Evolutionary conservation across 768 basidiomycete genomes (phyloP).

Genomic region (Lactarius deliciosus): DNA sequence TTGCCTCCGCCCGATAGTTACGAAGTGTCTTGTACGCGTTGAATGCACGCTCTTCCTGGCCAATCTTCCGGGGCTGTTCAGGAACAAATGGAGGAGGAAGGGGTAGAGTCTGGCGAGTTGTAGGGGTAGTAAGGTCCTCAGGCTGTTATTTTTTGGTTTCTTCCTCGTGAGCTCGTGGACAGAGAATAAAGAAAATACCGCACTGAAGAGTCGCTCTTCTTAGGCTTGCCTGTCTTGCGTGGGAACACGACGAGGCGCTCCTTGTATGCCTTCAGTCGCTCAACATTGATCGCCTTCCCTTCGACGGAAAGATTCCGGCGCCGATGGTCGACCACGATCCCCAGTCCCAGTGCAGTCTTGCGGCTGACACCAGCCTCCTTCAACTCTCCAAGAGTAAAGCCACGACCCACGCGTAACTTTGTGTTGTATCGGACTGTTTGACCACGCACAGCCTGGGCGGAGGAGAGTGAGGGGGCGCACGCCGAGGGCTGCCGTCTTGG

Average conservation of each 20-base stretch:
- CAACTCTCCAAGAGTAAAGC: slow-evolving; percentile 92
- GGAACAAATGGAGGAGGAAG: slow-evolving; percentile 65
- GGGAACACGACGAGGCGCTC: slow-evolving; percentile 93
- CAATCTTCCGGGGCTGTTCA: slow-evolving; percentile 92
- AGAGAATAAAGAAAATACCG: slow-evolving; percentile 36
- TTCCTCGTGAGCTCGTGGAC: neutral
- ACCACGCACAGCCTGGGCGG: slow-evolving; percentile 93
- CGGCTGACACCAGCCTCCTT: slow-evolving; percentile 93
- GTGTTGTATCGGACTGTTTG: slow-evolving; percentile 98
- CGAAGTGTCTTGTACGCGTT: slow-evolving; percentile 89
- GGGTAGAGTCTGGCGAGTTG: slow-evolving; percentile 40
- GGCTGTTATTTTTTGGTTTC: neutral
- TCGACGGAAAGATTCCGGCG: slow-evolving; percentile 96
- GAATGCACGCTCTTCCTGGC: slow-evolving; percentile 84
- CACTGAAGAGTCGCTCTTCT: slow-evolving; percentile 92
- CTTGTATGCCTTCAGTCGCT: slow-evolving; percentile 93
- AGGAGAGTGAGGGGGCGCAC: slow-evolving; percentile 89
- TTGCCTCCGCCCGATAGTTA: slow-evolving; percentile 71
- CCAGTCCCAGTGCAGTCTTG: slow-evolving; percentile 91
- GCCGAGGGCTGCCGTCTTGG: slow-evolving; percentile 87
- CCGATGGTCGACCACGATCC: slow-evolving; percentile 96
- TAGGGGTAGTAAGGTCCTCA: slow-evolving; percentile 49
- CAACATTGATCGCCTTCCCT: slow-evolving; percentile 93
- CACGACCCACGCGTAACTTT: slow-evolving; percentile 94
- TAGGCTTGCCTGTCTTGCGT: slow-evolving; percentile 90